Conservation (phyloP, 2,329 filamentous ascomycete species). For the Ascochyta pisi region DNA sequence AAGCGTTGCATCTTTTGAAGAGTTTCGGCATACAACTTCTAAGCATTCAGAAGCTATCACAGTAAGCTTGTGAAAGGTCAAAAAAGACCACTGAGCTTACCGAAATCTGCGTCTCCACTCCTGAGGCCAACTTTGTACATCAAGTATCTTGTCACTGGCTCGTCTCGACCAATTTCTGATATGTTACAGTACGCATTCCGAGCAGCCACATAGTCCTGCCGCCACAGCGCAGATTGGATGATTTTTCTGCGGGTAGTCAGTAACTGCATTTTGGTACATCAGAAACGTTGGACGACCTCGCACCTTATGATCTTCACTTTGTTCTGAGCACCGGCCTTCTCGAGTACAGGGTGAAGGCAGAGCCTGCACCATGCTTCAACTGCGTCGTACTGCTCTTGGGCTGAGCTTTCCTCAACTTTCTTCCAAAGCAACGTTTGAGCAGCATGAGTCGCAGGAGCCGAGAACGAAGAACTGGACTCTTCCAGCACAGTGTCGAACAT, state of each 20-base stretch:
- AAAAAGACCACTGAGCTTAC: slow-evolving; percentile 39
- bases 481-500: slow-evolving; percentile 58
- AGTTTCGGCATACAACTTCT: slow-evolving; percentile 62
- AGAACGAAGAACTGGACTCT: slow-evolving; percentile 58
- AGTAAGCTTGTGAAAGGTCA: slow-evolving; percentile 14
- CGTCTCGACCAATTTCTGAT: slow-evolving; percentile 63
- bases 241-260: slow-evolving; percentile 65
- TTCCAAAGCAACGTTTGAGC: slow-evolving; percentile 83
- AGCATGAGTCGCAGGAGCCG: slow-evolving; percentile 68
- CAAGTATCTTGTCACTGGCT: slow-evolving; percentile 73
- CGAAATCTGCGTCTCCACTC: slow-evolving; percentile 61
- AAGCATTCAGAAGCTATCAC: slow-evolving; percentile 68
- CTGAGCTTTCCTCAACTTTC: slow-evolving; percentile 67
- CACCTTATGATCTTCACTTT: slow-evolving; percentile 72
- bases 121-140: slow-evolving; percentile 76
- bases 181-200: slow-evolving; percentile 65
- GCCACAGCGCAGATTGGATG: slow-evolving; percentile 71
- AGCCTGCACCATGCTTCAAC: slow-evolving; percentile 75
- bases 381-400: slow-evolving; percentile 58
- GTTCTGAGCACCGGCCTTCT: slow-evolving; percentile 69
- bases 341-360: slow-evolving; percentile 71
- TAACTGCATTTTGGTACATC: background rate
- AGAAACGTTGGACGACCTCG: background rate
- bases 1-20: slow-evolving; percentile 64
- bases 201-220: slow-evolving; percentile 62